Conservation (phyloP, 352 stramenopile species). For the Phytophthora capsici region DNA sequence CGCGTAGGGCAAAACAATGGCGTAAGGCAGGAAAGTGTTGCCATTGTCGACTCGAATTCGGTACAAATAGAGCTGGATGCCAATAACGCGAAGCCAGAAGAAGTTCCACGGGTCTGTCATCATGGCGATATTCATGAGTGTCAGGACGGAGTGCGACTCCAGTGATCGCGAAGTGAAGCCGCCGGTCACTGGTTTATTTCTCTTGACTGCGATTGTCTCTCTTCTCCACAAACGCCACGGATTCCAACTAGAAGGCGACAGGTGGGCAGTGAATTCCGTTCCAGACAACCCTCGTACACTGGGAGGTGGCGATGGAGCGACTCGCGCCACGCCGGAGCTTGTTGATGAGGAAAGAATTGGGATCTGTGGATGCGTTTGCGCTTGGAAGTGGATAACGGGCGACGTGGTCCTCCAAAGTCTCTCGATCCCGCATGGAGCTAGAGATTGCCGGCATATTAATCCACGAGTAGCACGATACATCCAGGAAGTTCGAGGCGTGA, state of each 20-base stretch:
- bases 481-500: slow-evolving; percentile 11
- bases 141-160: slow-evolving; percentile 30
- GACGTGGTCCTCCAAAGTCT: slow-evolving; percentile 29
- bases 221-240: slow-evolving; percentile 5
- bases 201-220: slow-evolving; percentile 1
- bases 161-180: slow-evolving; percentile 10
- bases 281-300: background rate
- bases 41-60: slow-evolving; percentile 2
- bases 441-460: slow-evolving; percentile 15
- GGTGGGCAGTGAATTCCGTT: background rate
- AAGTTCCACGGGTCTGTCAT: slow-evolving; percentile 57
- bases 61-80: slow-evolving; percentile 47
- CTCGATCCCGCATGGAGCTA: slow-evolving; percentile 21
- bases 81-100: slow-evolving; percentile 39
- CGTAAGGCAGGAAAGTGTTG: slow-evolving; percentile 4
- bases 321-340: slow-evolving; percentile 1
- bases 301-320: slow-evolving; percentile 3
- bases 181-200: background rate
- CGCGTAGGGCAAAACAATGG: slow-evolving; percentile 41
- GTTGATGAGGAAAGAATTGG: background rate
- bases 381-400: slow-evolving; percentile 29
- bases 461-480: slow-evolving; percentile 4
- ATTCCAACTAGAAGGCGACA: background rate
- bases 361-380: background rate
- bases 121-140: slow-evolving; percentile 60